phyloP scores from a whole-genome alignment of 768 basidiomycete species.

The Mycena venus region DNA sequence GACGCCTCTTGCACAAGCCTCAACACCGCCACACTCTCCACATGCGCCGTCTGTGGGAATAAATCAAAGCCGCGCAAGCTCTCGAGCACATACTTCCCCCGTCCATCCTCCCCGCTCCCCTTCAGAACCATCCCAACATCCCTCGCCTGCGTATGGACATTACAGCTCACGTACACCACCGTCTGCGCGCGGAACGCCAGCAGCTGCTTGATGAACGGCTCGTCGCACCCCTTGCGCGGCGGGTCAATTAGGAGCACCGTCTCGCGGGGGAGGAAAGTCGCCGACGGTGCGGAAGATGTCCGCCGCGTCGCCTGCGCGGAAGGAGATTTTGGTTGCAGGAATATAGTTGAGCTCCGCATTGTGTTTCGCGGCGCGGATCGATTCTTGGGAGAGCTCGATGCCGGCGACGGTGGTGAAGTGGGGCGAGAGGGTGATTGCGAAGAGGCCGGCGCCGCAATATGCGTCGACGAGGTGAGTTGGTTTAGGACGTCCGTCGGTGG shows the following conservation, averaged over 20 bases:
- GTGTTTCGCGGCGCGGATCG: conserved; percentile 75
- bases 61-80: conserved; percentile 92
- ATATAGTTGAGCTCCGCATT: conserved; percentile 79
- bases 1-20: conserved; percentile 50
- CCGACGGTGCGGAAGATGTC: conserved; percentile 82
- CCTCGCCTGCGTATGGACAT: conserved; percentile 93
- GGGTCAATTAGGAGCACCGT: conserved; percentile 90
- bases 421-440: conserved; percentile 85
- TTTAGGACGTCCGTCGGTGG: conserved; percentile 29
- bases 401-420: conserved; percentile 85
- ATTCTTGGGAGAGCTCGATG: conserved; percentile 85
- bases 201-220: conserved; percentile 81
- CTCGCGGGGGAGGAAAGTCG: conserved; percentile 71
- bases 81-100: conserved; percentile 79
- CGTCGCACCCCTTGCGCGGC: conserved; percentile 95
- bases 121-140: conserved; percentile 85
- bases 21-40: conserved; percentile 85
- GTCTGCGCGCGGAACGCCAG: conserved; percentile 74
- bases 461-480: conserved; percentile 94
- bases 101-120: conserved; percentile 51
- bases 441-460: conserved; percentile 92
- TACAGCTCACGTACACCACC: conserved; percentile 94
- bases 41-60: conserved; percentile 97
- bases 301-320: conserved; percentile 87
- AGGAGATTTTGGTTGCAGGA: conserved; percentile 68